A percentile compares a stretch with the other conserved stretches of the same genome.
phyloP scores from a whole-genome alignment of 805 yeast genomes.

The Ogataea philodendri region DNA sequence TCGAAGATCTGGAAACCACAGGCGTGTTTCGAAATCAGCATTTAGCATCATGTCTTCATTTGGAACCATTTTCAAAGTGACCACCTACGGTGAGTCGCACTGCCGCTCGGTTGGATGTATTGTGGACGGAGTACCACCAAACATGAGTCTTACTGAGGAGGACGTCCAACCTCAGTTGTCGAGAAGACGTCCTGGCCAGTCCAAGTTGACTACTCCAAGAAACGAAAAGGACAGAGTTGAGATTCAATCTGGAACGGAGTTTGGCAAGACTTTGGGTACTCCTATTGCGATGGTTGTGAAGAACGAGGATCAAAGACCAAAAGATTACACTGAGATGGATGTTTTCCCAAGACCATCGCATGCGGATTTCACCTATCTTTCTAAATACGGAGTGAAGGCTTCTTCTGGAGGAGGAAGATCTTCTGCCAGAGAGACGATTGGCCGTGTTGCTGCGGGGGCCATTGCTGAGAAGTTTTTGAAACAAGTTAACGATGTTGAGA shows the following conservation, averaged over 20 bases:
- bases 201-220: slow-evolving; percentile 89
- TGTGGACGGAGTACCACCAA: slow-evolving; percentile 98
- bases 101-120: slow-evolving; percentile 97
- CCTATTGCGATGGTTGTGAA: slow-evolving; percentile 92
- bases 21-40: not conserved
- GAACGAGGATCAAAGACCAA: slow-evolving; percentile 96
- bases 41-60: slow-evolving; percentile 62
- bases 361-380: slow-evolving; percentile 91
- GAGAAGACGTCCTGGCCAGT: slow-evolving; percentile 97
- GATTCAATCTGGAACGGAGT: slow-evolving; percentile 93
- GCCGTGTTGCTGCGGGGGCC: slow-evolving; percentile 98
- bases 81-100: slow-evolving; percentile 98
- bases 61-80: slow-evolving; percentile 66
- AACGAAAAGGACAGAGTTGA: slow-evolving; percentile 91
- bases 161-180: slow-evolving; percentile 96
- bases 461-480: slow-evolving; percentile 89
- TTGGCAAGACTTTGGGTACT: slow-evolving; percentile 87
- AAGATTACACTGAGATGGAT: slow-evolving; percentile 94
- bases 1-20: slow-evolving; percentile 7
- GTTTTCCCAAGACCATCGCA: slow-evolving; percentile 96
- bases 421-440: slow-evolving; percentile 96
- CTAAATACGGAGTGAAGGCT: slow-evolving; percentile 90
- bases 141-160: slow-evolving; percentile 74
- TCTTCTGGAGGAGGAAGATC: slow-evolving; percentile 98
- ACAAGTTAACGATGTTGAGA: slow-evolving; percentile 79